Conservation (phyloP, 495 filamentous ascomycete genomes). For the Lasiosphaeria hispida region DNA sequence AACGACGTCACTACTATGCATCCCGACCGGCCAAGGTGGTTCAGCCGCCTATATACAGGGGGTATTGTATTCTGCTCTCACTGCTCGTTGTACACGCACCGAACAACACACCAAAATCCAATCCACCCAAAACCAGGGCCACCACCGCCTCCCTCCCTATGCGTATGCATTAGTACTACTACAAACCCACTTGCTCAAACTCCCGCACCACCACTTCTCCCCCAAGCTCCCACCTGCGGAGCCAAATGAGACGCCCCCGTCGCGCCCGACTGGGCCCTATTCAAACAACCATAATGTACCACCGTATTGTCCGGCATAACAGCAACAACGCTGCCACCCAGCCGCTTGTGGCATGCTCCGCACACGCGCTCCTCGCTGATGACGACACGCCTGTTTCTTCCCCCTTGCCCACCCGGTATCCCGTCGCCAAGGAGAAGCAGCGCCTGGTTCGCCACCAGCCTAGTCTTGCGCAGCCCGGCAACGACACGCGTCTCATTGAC, state of each 20-base stretch:
- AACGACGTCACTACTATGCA: not conserved
- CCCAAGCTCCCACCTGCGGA: constrained; percentile 20
- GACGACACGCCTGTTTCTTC: constrained; percentile 69
- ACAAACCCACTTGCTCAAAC: constrained; percentile 1
- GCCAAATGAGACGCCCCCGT: constrained; percentile 15
- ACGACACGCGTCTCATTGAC: constrained; percentile 77
- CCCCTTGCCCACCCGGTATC: constrained; percentile 50
- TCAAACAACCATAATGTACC: constrained; percentile 81
- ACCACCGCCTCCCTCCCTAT: not conserved
- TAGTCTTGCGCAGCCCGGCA: constrained; percentile 67
- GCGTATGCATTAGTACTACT: not conserved
- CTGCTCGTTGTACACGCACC: not conserved
- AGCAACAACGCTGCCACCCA: constrained; percentile 82
- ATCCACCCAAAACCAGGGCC: not conserved
- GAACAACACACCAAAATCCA: not conserved
- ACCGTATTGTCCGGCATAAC: constrained; percentile 58
- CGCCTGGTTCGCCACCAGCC: constrained; percentile 68
- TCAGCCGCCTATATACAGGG: not conserved
- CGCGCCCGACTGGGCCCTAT: constrained; percentile 34
- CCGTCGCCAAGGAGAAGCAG: constrained; percentile 67
- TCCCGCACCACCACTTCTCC: constrained; percentile 8
- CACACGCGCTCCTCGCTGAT: constrained; percentile 86
- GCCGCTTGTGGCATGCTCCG: constrained; percentile 84
- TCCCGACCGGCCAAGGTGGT: not conserved
- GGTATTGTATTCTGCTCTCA: constrained; percentile 6